Evolutionary conservation across 306 rosid genomes (phyloP).

Genomic region (Acacia melanoxylon): DNA sequence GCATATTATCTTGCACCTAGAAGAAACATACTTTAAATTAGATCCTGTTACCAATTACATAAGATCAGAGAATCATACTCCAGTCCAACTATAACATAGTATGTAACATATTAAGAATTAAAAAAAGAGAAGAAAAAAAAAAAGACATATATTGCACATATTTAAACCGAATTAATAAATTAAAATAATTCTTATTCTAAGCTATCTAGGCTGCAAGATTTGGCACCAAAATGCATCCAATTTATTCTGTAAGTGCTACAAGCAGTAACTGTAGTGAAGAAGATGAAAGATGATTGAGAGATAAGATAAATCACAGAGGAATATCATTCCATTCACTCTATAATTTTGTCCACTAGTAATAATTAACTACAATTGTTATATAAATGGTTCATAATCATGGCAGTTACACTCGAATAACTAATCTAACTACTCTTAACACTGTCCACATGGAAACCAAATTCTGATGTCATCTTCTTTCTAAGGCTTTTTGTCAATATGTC

Average conservation of each 20-base stretch:
- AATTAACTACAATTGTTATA: background rate
- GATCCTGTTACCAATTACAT: slow-evolving; percentile 6
- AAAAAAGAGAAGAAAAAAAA: background rate
- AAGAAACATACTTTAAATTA: background rate
- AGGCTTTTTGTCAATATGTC: background rate
- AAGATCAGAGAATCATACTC: slow-evolving; percentile 15
- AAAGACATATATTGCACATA: background rate
- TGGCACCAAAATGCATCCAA: background rate
- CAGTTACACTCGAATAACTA: background rate
- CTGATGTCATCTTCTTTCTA: background rate
- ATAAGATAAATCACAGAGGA: background rate
- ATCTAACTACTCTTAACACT: background rate
- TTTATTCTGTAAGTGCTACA: background rate
- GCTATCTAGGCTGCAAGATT: background rate
- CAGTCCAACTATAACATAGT: background rate
- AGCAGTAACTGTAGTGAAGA: background rate
- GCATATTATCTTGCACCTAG: background rate
- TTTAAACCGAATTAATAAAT: background rate
- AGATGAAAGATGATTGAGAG: background rate
- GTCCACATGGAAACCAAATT: too few relatives aligned
- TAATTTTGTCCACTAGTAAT: background rate
- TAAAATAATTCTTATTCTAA: background rate
- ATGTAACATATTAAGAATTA: background rate
- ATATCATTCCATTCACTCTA: background rate
- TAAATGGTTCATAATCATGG: background rate